Base-by-base conservation (phyloP, 441 rosid genomes). In the Arabidopsis lyrata region DNA sequence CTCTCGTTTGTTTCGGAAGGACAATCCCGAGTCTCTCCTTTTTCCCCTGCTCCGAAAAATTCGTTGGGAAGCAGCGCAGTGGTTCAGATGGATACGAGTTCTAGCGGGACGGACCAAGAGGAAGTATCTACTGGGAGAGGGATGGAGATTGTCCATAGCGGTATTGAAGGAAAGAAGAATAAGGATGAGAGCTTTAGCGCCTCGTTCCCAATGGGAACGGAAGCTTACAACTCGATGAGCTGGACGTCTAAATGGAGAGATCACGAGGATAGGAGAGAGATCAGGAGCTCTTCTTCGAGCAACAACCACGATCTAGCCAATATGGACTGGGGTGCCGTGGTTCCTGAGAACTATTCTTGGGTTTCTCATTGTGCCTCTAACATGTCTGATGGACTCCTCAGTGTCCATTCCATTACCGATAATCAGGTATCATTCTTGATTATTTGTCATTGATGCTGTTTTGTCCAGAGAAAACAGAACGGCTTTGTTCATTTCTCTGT, bases 331-430 rank as follows among this genome's bases (percentile, higher is more conserved):
- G 84, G 70, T 64, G 83, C 89, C 35, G 70, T 80, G 27, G 78
- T 64, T 58, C 76, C 86, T 8, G 87, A 88, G 42, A 61, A 76
- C 68, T 83, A 64, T 59, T 80, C 88, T 59, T 87, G 77, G 80
- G 63, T 76, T 53, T 86, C 87, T 39, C 85, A 89, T 83, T 84
- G 81, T 74, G 84, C 78, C 70, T 86, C 90, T 41, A 74, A 78
- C 64, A 78, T 71, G 52, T 85, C 90, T 76, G 93, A 88, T 64
- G 85, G 77, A 18, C 73, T 58, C 18, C 68, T 74, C 35, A 74
- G 84, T 22, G 85, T 83, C 27, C 78, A 60, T 80, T 81, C 88
- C 63, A 35, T 52, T 35, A 44, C 74, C 7, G 87, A 80, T 52
- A 76, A 81, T 68, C 86, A 76, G 87, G 96, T 89, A 72, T 65